These are phyloP conservation scores for Monosiga brevicollis DNA, from an alignment of 78 protist species.

Conservation along the genomic window DNA sequence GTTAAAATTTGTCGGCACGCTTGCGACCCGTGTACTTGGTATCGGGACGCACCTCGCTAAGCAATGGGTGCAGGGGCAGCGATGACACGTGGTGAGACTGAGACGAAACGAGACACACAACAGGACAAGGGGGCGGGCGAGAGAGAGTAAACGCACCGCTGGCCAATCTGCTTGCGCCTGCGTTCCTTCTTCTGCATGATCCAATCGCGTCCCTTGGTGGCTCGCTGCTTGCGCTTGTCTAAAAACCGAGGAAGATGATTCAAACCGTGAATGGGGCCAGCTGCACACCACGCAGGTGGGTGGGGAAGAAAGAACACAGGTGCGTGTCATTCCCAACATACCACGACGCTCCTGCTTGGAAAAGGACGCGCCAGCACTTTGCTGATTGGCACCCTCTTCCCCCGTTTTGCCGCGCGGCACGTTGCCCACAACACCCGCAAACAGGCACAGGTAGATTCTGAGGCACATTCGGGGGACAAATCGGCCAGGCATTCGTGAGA, in stretches of 20 bases:
- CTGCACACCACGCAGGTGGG: not conserved
- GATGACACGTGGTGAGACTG: not conserved
- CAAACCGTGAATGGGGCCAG: not conserved
- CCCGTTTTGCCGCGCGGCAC: not conserved
- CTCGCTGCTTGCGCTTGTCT: not conserved
- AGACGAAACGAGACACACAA: not conserved
- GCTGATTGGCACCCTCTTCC: not conserved
- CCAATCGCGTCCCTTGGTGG: conserved; percentile 49
- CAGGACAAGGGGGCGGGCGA: not conserved
- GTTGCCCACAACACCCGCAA: conserved; percentile 16
- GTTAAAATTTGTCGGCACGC: too few relatives aligned
- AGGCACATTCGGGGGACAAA: not conserved
- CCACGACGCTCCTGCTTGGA: not conserved
- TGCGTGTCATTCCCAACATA: not conserved
- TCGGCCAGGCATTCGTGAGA: not conserved
- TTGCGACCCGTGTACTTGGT: too few relatives aligned
- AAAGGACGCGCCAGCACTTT: not conserved
- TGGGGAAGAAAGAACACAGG: conserved; percentile 1
- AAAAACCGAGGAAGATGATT: not conserved
- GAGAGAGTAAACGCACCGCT: not conserved
- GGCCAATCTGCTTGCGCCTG: not conserved
- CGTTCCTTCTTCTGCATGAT: conserved; percentile 55
- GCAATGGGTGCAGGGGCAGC: too few relatives aligned
- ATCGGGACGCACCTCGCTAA: too few relatives aligned
- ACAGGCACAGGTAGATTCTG: conserved; percentile 23